Evolutionary conservation across 2,329 filamentous ascomycete species (phyloP).

Genomic region (Ophiostoma australiae): DNA sequence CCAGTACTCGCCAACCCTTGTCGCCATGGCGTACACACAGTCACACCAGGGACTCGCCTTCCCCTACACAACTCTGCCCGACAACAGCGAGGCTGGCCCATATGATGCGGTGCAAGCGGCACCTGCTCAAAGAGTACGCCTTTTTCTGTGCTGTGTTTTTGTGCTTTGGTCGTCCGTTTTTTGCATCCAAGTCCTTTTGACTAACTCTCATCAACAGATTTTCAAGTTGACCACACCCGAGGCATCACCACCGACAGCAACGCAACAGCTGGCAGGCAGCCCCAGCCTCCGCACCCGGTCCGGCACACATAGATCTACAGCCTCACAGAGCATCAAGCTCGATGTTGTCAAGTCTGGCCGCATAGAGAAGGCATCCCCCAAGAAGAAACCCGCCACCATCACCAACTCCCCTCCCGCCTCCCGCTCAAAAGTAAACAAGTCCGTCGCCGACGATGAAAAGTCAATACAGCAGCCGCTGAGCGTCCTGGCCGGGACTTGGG

Average conservation of each 20-base stretch:
- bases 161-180: not conserved
- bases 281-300: slow-evolving; percentile 30
- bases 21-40: slow-evolving; percentile 33
- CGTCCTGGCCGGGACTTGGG: slow-evolving; percentile 58
- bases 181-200: not conserved
- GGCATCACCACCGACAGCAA: slow-evolving; percentile 41
- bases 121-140: not conserved
- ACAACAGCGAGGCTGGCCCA: slow-evolving; percentile 14
- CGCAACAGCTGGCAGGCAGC: slow-evolving; percentile 33
- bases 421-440: slow-evolving; percentile 39
- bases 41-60: slow-evolving; percentile 25
- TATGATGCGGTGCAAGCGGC: slow-evolving; percentile 13
- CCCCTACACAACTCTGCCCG: slow-evolving; percentile 23
- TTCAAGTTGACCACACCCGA: slow-evolving; percentile 28
- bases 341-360: slow-evolving; percentile 33
- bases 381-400: slow-evolving; percentile 34
- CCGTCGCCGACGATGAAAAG: slow-evolving; percentile 32
- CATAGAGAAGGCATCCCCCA: slow-evolving; percentile 40
- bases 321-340: slow-evolving; percentile 34
- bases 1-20: slow-evolving; percentile 32
- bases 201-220: not conserved
- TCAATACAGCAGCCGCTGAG: slow-evolving; percentile 63
- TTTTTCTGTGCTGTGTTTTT: not conserved
- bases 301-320: slow-evolving; percentile 23
- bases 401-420: slow-evolving; percentile 19